phyloP scores from a whole-genome alignment of 176 grass and related monocot species.

The Poa annua region DNA sequence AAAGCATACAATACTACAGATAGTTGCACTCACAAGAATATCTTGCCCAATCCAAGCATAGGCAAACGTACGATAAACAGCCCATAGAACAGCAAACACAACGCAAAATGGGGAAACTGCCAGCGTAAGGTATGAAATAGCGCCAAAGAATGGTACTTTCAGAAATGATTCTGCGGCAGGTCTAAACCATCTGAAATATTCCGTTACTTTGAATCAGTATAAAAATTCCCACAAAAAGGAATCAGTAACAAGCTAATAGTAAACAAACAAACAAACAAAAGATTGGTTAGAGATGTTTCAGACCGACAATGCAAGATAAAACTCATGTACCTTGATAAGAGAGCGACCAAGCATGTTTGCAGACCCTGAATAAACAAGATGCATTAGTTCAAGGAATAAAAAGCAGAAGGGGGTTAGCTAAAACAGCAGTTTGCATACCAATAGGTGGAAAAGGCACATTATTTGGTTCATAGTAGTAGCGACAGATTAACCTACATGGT shows the following conservation, averaged over 20 bases:
- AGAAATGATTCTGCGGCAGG: slow-evolving; percentile 76
- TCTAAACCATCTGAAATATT: slow-evolving; percentile 89
- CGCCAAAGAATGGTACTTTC: slow-evolving; percentile 89
- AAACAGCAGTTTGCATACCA: not conserved
- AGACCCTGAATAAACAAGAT: slow-evolving; percentile 69
- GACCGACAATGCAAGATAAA: slow-evolving; percentile 37
- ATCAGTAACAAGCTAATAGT: not conserved
- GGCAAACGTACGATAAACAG: slow-evolving; percentile 60
- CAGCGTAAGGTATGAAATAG: slow-evolving; percentile 87
- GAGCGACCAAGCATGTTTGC: slow-evolving; percentile 94
- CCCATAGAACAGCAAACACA: slow-evolving; percentile 84
- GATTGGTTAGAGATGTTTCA: slow-evolving; percentile 18
- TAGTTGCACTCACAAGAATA: slow-evolving; percentile 67
- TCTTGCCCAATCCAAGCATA: slow-evolving; percentile 96
- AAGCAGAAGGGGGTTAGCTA: slow-evolving; percentile 5
- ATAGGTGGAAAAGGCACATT: slow-evolving; percentile 1
- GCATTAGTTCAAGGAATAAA: slow-evolving; percentile 27
- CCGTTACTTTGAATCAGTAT: slow-evolving; percentile 15
- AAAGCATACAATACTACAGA: slow-evolving; percentile 17
- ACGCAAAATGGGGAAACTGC: slow-evolving; percentile 81
- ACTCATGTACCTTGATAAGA: slow-evolving; percentile 77
- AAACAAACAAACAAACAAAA: not conserved
- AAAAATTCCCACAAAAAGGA: not conserved
- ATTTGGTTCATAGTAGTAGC: not conserved
- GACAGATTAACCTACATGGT: not conserved